phyloP scores from a whole-genome alignment of 1,139 yeast genomes.

The Blastobotrys illinoisensis region DNA sequence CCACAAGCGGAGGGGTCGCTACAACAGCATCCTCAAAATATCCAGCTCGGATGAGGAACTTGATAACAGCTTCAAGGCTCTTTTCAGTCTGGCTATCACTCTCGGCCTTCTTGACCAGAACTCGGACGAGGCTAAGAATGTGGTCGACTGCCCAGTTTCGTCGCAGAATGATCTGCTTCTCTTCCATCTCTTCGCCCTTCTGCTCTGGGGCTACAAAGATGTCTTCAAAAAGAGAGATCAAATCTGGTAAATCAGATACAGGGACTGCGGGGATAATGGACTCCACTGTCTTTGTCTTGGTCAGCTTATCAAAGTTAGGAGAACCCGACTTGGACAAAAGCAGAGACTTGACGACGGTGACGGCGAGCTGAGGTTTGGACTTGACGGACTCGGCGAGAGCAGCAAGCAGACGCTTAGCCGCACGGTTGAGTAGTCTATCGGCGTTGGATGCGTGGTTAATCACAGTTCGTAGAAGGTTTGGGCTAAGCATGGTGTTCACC shows the following conservation, averaged over 20 bases:
- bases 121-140: constrained; percentile 46
- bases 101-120: constrained; percentile 17
- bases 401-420: constrained; percentile 42
- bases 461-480: constrained; percentile 66
- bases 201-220: constrained; percentile 28
- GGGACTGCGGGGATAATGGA: constrained; percentile 38
- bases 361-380: constrained; percentile 34
- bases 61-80: constrained; percentile 34
- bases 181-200: constrained; percentile 16
- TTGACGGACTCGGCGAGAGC: neutral
- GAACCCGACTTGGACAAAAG: constrained; percentile 50
- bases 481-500: constrained; percentile 49
- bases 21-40: constrained; percentile 41
- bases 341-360: constrained; percentile 45
- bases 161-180: constrained; percentile 39
- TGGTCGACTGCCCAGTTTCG: constrained; percentile 68
- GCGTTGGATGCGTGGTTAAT: constrained; percentile 71
- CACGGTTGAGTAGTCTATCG: constrained; percentile 60
- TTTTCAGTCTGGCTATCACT: constrained; percentile 41
- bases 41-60: constrained; percentile 48
- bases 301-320: constrained; percentile 68
- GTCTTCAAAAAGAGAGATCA: constrained; percentile 33
- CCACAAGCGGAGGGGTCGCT: constrained; percentile 18
- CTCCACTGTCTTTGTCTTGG: constrained; percentile 67
- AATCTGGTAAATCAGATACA: constrained; percentile 26